These are phyloP conservation scores for Ehretia macrophylla DNA, from an alignment of 257 asterid genomes.

Conservation along the genomic window DNA sequence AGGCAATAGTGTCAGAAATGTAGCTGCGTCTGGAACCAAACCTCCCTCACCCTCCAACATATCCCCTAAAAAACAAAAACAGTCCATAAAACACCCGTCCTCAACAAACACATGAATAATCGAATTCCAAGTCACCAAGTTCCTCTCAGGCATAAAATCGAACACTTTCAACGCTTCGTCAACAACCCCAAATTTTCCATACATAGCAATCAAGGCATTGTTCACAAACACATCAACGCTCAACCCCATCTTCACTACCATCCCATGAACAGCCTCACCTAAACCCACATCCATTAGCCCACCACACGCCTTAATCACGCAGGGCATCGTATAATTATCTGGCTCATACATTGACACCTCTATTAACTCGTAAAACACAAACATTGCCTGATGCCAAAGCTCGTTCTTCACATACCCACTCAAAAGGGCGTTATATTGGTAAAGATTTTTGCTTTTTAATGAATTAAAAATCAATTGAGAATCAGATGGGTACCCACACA, in stretches of 20 bases:
- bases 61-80: too few relatives aligned
- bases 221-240: too few relatives aligned
- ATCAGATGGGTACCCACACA: constrained; percentile 20
- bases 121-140: constrained; percentile 29
- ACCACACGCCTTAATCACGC: constrained; percentile 34
- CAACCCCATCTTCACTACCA: too few relatives aligned
- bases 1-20: constrained; percentile 29
- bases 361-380: too few relatives aligned
- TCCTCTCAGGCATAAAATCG: constrained; percentile 26
- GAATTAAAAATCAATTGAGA: constrained; percentile 17
- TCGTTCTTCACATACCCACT: too few relatives aligned
- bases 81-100: constrained; percentile 8
- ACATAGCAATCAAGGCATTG: too few relatives aligned
- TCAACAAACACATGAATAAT: constrained; percentile 19
- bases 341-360: constrained; percentile 9
- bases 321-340: constrained; percentile 33
- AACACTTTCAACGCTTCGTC: too few relatives aligned
- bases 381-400: too few relatives aligned
- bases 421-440: constrained; percentile 35
- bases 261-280: too few relatives aligned
- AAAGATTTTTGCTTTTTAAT: constrained; percentile 15
- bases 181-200: too few relatives aligned
- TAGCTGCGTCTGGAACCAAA: constrained; percentile 25
- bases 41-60: constrained; percentile 8
- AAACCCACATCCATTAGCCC: constrained; percentile 22